Evolutionary conservation across 352 stramenopile species (phyloP).

Genomic region (Phytophthora chlamydospora): DNA sequence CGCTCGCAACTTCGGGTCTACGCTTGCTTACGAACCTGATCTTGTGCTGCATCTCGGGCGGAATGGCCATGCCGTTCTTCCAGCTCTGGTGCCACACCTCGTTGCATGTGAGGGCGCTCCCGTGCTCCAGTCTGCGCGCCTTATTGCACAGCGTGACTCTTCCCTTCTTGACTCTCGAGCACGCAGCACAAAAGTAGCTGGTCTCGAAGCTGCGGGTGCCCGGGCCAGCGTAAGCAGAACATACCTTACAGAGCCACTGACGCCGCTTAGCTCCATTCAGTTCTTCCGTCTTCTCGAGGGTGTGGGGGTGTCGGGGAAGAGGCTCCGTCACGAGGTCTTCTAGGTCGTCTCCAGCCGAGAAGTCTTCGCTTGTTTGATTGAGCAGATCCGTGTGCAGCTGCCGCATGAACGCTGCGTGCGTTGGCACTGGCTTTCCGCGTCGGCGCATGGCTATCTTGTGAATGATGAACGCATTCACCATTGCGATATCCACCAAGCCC

Average conservation of each 20-base stretch:
- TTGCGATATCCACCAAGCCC: conserved; percentile 24
- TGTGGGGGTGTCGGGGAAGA: background rate
- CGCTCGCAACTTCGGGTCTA: background rate
- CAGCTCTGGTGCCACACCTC: conserved; percentile 26
- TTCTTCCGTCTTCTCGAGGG: conserved; percentile 17
- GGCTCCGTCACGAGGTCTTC: conserved; percentile 13
- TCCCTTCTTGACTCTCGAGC: conserved; percentile 10
- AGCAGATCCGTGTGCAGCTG: background rate
- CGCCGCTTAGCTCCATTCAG: conserved; percentile 23
- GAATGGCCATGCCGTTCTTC: conserved; percentile 19
- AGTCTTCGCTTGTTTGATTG: conserved; percentile 7
- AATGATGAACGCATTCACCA: conserved; percentile 33
- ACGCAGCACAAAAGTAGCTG: conserved; percentile 17
- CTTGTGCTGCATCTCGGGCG: conserved; percentile 2
- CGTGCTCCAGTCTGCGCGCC: conserved; percentile 1
- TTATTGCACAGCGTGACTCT: conserved; percentile 23
- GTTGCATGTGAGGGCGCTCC: conserved; percentile 16
- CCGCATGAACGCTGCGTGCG: conserved; percentile 9
- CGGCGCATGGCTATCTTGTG: conserved; percentile 12
- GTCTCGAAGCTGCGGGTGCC: conserved; percentile 27
- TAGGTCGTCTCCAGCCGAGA: conserved; percentile 1
- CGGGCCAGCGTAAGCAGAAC: conserved; percentile 15
- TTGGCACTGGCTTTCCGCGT: background rate
- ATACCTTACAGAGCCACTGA: conserved; percentile 33
- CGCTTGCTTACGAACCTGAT: conserved; percentile 9